Conservation (phyloP, 768 basidiomycete genomes). For the Leccinum boreale region DNA sequence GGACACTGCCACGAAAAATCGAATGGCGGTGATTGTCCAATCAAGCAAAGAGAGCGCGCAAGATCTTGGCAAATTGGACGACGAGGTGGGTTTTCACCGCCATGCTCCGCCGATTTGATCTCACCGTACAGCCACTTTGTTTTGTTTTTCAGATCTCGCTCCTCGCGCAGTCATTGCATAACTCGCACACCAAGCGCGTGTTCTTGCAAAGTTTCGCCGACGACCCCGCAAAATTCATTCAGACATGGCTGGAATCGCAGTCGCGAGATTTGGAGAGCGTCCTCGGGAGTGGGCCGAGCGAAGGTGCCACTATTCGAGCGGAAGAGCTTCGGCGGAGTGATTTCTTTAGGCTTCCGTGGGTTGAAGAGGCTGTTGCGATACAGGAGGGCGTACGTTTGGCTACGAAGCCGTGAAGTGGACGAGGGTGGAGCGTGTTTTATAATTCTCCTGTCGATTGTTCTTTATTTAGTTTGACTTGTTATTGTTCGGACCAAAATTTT, state of each 20-base stretch:
- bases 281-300: slow-evolving; percentile 82
- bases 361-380: slow-evolving; percentile 81
- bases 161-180: slow-evolving; percentile 80
- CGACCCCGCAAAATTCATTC: slow-evolving; percentile 77
- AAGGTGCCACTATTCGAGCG: slow-evolving; percentile 75
- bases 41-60: slow-evolving; percentile 69
- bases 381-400: slow-evolving; percentile 79
- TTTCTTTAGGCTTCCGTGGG: slow-evolving; percentile 91
- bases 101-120: slow-evolving; percentile 8
- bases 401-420: slow-evolving; percentile 36
- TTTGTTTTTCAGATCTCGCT: slow-evolving; percentile 61
- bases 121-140: slow-evolving; percentile 13
- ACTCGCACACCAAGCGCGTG: slow-evolving; percentile 80
- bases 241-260: slow-evolving; percentile 90
- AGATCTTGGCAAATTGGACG: slow-evolving; percentile 72
- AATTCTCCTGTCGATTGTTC: slow-evolving; percentile 2
- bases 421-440: neutral
- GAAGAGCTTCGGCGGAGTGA: slow-evolving; percentile 88
- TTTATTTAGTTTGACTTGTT: neutral
- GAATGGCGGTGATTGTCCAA: slow-evolving; percentile 69
- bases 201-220: slow-evolving; percentile 82
- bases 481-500: neutral
- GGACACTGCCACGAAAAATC: slow-evolving; percentile 66
- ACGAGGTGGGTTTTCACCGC: slow-evolving; percentile 58
- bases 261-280: slow-evolving; percentile 87